Evolutionary conservation across 768 basidiomycete genomes (phyloP), one percentile per base, ranked within the genome.

Genomic region (Podaxis sp.): DNA sequence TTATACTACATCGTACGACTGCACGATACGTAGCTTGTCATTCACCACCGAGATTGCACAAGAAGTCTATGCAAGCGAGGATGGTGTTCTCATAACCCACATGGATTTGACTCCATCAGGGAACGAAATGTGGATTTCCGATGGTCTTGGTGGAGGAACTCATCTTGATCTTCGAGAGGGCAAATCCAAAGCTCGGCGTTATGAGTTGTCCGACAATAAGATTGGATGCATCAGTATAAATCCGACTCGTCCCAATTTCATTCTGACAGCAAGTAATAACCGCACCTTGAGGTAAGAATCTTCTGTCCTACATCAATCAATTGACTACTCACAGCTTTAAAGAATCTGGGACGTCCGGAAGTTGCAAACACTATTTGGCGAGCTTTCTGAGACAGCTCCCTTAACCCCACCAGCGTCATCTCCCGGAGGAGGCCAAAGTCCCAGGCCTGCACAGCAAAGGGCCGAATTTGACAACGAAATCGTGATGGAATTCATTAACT

Each of bases 341-440:
- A 94, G 92, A 68, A 78, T 94, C 59, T 94, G 93, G 93, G 92
- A 94, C 74, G 76, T 81, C 2, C 82, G 92, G 55, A 91, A 89
- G 67, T 73, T 94, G 15, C 71, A 74, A 19, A 71, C 71, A 2
- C 77, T 90, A 22, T 67, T 76, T 13, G 67, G 75, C 5, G 68
- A 74, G 29, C 69, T 77, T 40, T 68, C 74, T 9, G 75, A 72
- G 25, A 66, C 70, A 29, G 47, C 66, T 4, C 67, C 70, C n/a
- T 65, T 70, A 2, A 66, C 69, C 0, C 68, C 74, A 13, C 67
- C 71, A 47, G 63, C 73, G 8, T 71, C 73, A 41, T 69, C 76
- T 41, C 68, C 72, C 50, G 24, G 22, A 63, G 56, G 49, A 57
- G 27, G 27, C 15, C 58, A 19, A 29, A 59, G 29, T 53, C 37